Percentiles rank a stretch among this genome's conserved stretches.
Evolutionary conservation across 257 asterid species (phyloP).

Genomic region (Thymus quinquecostatus): DNA sequence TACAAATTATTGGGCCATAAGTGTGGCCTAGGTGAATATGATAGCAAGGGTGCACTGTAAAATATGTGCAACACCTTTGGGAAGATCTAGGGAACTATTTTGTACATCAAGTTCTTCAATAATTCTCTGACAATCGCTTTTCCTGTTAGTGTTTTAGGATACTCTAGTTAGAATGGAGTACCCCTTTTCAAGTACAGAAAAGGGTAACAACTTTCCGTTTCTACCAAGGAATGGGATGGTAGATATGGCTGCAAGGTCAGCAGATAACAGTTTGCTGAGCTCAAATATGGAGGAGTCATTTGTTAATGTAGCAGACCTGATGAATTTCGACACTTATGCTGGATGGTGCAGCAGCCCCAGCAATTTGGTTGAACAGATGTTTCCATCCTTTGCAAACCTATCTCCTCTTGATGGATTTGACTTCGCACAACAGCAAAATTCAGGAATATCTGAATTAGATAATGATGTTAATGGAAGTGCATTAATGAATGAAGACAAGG

Average conservation of each 20-base stretch:
- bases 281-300: conserved; percentile 51
- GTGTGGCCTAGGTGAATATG: conserved; percentile 23
- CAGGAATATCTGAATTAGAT: conserved; percentile 36
- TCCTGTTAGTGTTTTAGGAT: conserved; percentile 1
- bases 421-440: conserved; percentile 45
- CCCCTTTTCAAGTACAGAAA: conserved; percentile 44
- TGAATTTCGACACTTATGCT: conserved; percentile 60
- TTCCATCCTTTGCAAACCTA: conserved; percentile 52
- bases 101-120: conserved; percentile 19
- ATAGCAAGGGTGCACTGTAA: conserved; percentile 13
- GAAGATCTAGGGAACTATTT: conserved; percentile 21
- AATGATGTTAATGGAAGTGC: conserved; percentile 41
- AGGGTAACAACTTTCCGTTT: conserved; percentile 38
- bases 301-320: conserved; percentile 47
- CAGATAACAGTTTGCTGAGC: conserved; percentile 41
- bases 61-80: conserved; percentile 11
- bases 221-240: conserved; percentile 46
- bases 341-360: conserved; percentile 75
- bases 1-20: conserved; percentile 12
- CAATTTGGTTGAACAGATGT: conserved; percentile 55
- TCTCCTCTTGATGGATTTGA: conserved; percentile 52
- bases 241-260: conserved; percentile 37
- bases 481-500: conserved; percentile 35
- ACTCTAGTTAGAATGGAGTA: conserved; percentile 44
- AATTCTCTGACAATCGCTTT: conserved; percentile 24